These are phyloP conservation scores for Chrysoporthe puriensis DNA, from an alignment of 2,329 filamentous ascomycete species.

Conservation along the genomic window DNA sequence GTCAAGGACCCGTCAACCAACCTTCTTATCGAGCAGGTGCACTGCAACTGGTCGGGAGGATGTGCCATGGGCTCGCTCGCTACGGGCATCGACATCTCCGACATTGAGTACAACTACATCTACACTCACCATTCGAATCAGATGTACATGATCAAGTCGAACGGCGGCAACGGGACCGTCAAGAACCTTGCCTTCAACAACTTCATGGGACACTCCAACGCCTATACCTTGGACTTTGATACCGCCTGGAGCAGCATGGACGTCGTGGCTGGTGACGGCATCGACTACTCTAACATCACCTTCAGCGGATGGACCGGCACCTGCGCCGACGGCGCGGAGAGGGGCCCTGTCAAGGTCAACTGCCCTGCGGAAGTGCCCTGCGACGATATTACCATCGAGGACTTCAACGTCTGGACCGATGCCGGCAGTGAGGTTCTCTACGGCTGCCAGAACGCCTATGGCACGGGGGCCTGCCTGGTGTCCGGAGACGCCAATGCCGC, in stretches of 20 bases:
- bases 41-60: slow-evolving; percentile 63
- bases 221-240: slow-evolving; percentile 61
- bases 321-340: slow-evolving; percentile 49
- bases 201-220: slow-evolving; percentile 63
- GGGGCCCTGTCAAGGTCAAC: slow-evolving; percentile 57
- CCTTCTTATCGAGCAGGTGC: slow-evolving; percentile 62
- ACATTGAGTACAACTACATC: slow-evolving; percentile 58
- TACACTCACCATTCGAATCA: slow-evolving; percentile 65
- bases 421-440: slow-evolving; percentile 40
- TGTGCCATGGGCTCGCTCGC: slow-evolving; percentile 59
- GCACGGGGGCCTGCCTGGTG: slow-evolving; percentile 30
- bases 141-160: slow-evolving; percentile 66
- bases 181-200: slow-evolving; percentile 56
- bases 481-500: slow-evolving; percentile 23
- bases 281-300: slow-evolving; percentile 55
- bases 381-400: slow-evolving; percentile 52
- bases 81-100: slow-evolving; percentile 51
- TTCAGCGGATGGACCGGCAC: slow-evolving; percentile 61
- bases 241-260: slow-evolving; percentile 48
- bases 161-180: slow-evolving; percentile 59
- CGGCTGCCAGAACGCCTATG: slow-evolving; percentile 31
- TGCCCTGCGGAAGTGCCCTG: slow-evolving; percentile 57
- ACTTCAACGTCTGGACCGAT: slow-evolving; percentile 59
- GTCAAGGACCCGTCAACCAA: slow-evolving; percentile 51
- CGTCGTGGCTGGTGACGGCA: slow-evolving; percentile 48